These are phyloP conservation scores for Elsinoe arachidis DNA, from an alignment of 2,329 filamentous ascomycete species.

Conservation along the genomic window DNA sequence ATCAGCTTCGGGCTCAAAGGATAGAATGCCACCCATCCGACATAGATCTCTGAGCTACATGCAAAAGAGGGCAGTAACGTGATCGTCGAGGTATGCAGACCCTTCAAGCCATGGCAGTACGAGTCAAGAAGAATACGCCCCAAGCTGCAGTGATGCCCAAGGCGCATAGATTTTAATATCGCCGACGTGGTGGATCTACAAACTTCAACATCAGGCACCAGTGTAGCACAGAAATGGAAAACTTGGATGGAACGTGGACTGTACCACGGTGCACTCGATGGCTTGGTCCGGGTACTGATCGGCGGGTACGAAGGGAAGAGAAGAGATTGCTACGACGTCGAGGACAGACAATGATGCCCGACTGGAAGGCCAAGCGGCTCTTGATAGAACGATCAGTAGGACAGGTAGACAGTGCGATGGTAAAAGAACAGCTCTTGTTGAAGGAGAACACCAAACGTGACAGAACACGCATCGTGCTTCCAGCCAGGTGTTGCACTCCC, in stretches of 20 bases:
- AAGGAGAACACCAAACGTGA: neutral
- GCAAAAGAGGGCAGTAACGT: neutral
- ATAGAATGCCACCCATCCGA: no score
- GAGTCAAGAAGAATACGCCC: neutral
- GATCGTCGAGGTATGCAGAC: neutral
- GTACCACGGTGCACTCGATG: conserved; percentile 4
- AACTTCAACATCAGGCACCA: neutral
- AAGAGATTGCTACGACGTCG: neutral
- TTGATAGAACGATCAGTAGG: neutral
- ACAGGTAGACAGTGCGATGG: neutral
- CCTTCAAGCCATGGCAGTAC: neutral
- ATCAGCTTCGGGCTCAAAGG: neutral
- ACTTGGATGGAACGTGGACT: neutral
- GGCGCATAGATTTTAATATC: neutral
- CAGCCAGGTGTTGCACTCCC: no score
- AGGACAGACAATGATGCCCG: neutral
- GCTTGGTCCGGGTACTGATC: neutral
- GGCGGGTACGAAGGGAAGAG: neutral
- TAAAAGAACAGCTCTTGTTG: neutral
- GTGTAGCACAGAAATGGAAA: conserved; percentile 1
- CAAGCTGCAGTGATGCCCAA: conserved; percentile 6
- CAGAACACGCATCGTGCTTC: neutral
- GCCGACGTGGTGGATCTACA: neutral
- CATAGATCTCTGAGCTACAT: no score
- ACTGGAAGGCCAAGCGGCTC: neutral